These are phyloP conservation scores for Fraxinus greggii DNA, from an alignment of 305 asterid genomes.

Conservation along the genomic window DNA sequence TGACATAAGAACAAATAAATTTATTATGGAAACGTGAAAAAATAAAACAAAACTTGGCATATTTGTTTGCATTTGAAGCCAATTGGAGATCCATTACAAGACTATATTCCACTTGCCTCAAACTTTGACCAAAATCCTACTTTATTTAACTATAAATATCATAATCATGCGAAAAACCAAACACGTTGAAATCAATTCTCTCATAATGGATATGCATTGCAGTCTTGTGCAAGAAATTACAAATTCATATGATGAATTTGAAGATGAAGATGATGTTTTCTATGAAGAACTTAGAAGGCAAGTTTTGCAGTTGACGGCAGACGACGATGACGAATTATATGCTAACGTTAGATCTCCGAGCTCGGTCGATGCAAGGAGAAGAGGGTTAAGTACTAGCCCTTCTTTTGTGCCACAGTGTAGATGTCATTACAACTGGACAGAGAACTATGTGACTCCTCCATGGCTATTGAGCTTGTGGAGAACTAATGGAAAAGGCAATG, in stretches of 20 bases:
- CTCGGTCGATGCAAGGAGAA: neutral
- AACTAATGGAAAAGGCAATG: constrained; percentile 30
- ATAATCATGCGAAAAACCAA: neutral
- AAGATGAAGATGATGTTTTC: constrained; percentile 20
- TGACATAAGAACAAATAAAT: neutral
- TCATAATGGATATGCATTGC: neutral
- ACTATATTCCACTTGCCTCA: neutral
- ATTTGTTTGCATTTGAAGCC: neutral
- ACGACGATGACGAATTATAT: neutral
- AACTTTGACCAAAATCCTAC: neutral
- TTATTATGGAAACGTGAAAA: neutral
- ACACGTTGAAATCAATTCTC: neutral
- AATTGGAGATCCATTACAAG: constrained; percentile 1
- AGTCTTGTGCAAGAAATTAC: neutral
- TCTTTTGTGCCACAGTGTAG: neutral
- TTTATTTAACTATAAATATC: neutral
- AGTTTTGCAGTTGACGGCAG: constrained; percentile 17
- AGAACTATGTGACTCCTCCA: constrained; percentile 24
- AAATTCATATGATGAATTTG: constrained; percentile 1
- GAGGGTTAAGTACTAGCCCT: neutral
- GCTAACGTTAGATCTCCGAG: neutral
- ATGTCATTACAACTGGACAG: neutral
- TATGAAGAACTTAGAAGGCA: constrained; percentile 14
- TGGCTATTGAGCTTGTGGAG: constrained; percentile 39
- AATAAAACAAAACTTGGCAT: constrained; percentile 4